These are phyloP conservation scores for Linnemannia hyalina DNA, from an alignment of 192 early-diverging fungal genomes.

Conservation along the genomic window DNA sequence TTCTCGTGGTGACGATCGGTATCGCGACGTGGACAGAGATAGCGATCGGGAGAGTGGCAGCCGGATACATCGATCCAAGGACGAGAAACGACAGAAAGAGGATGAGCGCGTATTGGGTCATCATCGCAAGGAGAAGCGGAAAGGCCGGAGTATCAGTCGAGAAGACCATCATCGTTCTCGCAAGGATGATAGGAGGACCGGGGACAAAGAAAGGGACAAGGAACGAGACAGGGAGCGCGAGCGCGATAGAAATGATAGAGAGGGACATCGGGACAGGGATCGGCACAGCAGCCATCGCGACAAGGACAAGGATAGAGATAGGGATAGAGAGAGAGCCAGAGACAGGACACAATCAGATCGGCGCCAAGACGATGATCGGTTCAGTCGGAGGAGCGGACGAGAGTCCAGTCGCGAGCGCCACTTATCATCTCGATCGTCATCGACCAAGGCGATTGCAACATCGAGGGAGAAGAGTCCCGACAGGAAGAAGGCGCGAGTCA, in stretches of 20 bases:
- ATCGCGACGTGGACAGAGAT: background rate
- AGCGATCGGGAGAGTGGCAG: background rate
- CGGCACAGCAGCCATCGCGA: background rate
- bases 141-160: conserved; percentile 13
- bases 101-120: background rate
- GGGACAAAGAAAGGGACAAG: background rate
- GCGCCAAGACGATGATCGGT: conserved; percentile 1
- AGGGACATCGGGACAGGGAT: background rate
- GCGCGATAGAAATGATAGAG: conserved; percentile 7
- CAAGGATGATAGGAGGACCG: background rate
- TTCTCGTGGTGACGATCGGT: background rate
- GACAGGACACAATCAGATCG: conserved; percentile 16
- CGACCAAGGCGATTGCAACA: background rate
- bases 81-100: background rate
- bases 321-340: conserved; percentile 13
- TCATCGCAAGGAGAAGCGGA: conserved; percentile 16
- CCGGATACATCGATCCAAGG: background rate
- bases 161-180: background rate
- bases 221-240: background rate
- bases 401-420: conserved; percentile 1
- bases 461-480: conserved; percentile 15
- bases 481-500: conserved; percentile 10
- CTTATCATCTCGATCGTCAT: background rate
- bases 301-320: background rate
- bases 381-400: background rate